Conservation (phyloP, 2,329 filamentous ascomycete species). For the Xylariaceae sp. region DNA sequence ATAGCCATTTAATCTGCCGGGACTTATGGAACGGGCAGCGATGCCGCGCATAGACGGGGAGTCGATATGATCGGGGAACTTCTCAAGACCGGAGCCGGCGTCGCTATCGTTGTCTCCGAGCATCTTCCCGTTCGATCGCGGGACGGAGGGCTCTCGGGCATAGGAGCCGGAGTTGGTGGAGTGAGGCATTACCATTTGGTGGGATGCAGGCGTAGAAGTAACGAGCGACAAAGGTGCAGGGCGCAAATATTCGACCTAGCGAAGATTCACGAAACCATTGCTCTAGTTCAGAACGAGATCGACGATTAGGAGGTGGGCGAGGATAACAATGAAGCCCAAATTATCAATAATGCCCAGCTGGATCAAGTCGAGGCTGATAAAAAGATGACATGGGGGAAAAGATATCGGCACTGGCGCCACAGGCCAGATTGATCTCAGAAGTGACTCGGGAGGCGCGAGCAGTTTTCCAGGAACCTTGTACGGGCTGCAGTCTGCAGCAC, state of each 20-base stretch:
- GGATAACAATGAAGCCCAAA: too few relatives aligned
- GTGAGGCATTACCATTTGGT: slow-evolving; percentile 25
- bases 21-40: slow-evolving; percentile 22
- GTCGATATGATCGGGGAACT: slow-evolving; percentile 31
- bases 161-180: slow-evolving; percentile 28
- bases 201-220: slow-evolving; percentile 12
- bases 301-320: too few relatives aligned
- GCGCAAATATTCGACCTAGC: slow-evolving; percentile 15
- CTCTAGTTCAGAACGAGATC: slow-evolving; percentile 7
- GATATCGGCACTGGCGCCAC: too few relatives aligned
- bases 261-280: slow-evolving; percentile 22
- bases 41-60: slow-evolving; percentile 27
- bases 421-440: too few relatives aligned
- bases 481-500: too few relatives aligned
- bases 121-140: slow-evolving; percentile 24
- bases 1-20: slow-evolving; percentile 25
- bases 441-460: too few relatives aligned
- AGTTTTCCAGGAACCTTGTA: too few relatives aligned
- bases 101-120: slow-evolving; percentile 20
- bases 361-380: too few relatives aligned
- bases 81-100: slow-evolving; percentile 26
- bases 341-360: too few relatives aligned
- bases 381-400: too few relatives aligned
- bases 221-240: slow-evolving; percentile 24
- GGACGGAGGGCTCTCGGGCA: slow-evolving; percentile 26